Conservation (phyloP, 2,329 filamentous ascomycete species). For the Aspergillus sp. region DNA sequence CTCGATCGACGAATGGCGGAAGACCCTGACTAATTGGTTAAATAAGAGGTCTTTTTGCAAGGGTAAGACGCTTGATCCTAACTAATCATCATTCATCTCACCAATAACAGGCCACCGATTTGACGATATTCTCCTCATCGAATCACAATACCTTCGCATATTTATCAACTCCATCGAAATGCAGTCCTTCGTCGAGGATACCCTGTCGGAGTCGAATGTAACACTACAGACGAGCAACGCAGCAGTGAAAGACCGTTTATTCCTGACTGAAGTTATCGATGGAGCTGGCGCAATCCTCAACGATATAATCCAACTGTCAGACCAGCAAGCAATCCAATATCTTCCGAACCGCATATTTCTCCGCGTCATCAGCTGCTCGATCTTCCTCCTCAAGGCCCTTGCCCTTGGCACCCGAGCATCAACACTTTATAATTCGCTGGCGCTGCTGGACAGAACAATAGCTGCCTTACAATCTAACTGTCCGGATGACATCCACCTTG, state of each 20-base stretch:
- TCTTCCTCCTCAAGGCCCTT: slow-evolving; percentile 49
- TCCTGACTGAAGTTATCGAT: slow-evolving; percentile 44
- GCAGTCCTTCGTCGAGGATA: slow-evolving; percentile 50
- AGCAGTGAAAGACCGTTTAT: slow-evolving; percentile 44
- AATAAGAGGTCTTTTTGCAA: not conserved
- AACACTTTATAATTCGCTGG: slow-evolving; percentile 42
- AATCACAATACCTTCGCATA: slow-evolving; percentile 41
- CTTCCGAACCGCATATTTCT: slow-evolving; percentile 50
- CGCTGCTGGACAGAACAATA: slow-evolving; percentile 34
- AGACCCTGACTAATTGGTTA: slow-evolving; percentile 10
- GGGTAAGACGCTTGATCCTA: not conserved
- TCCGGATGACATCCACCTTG: slow-evolving; percentile 1
- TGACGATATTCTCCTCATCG: slow-evolving; percentile 47
- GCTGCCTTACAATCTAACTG: not conserved
- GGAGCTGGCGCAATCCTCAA: slow-evolving; percentile 46
- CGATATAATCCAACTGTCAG: slow-evolving; percentile 32
- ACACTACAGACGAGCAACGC: slow-evolving; percentile 7
- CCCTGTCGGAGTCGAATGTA: slow-evolving; percentile 19
- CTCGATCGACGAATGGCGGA: slow-evolving; percentile 12
- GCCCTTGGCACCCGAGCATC: slow-evolving; percentile 44
- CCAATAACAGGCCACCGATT: slow-evolving; percentile 7
- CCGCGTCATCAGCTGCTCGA: slow-evolving; percentile 50
- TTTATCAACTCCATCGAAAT: slow-evolving; percentile 44
- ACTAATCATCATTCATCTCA: not conserved
- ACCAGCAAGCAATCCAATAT: slow-evolving; percentile 35